Conservation (phyloP, 2,329 filamentous ascomycete species). For the Nothophoma quercina region DNA sequence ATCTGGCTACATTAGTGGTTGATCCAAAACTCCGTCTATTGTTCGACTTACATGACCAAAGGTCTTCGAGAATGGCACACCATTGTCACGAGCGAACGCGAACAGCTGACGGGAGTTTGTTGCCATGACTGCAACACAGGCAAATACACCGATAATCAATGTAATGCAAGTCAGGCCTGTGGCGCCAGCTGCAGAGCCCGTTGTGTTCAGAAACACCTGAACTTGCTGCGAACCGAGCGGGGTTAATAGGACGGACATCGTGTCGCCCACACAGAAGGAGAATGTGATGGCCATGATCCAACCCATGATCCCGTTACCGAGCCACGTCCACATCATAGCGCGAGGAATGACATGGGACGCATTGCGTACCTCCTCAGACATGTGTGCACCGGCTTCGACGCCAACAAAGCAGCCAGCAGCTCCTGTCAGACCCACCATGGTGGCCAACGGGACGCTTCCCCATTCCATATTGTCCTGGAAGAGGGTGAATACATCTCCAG, state of each 20-base stretch:
- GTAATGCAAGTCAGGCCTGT: conserved; percentile 32
- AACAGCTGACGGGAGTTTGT: conserved; percentile 37
- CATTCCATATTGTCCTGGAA: conserved; percentile 47
- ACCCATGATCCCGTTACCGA: conserved; percentile 48
- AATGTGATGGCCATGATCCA: conserved; percentile 40
- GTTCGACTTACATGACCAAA: conserved; percentile 21
- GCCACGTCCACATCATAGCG: conserved; percentile 48
- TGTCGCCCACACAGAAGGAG: conserved; percentile 21
- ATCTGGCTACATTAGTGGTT: conserved; percentile 17
- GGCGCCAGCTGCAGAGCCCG: conserved; percentile 26
- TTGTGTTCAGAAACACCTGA: conserved; percentile 36
- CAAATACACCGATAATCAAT: conserved; percentile 28
- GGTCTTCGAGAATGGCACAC: conserved; percentile 37
- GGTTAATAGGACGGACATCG: conserved; percentile 19
- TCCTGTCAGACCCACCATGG: conserved; percentile 45
- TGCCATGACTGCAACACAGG: conserved; percentile 31
- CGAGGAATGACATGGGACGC: conserved; percentile 39
- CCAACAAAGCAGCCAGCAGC: conserved; percentile 39
- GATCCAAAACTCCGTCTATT: not conserved
- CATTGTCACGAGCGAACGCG: conserved; percentile 40
- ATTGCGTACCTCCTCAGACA: conserved; percentile 43
- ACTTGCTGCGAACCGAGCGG: conserved; percentile 30
- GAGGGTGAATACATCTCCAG: conserved; percentile 29
- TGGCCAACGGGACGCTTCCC: conserved; percentile 40
- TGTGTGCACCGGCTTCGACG: conserved; percentile 32